phyloP scores from a whole-genome alignment of 129 eudicot species.

The Helianthus tuberosus region DNA sequence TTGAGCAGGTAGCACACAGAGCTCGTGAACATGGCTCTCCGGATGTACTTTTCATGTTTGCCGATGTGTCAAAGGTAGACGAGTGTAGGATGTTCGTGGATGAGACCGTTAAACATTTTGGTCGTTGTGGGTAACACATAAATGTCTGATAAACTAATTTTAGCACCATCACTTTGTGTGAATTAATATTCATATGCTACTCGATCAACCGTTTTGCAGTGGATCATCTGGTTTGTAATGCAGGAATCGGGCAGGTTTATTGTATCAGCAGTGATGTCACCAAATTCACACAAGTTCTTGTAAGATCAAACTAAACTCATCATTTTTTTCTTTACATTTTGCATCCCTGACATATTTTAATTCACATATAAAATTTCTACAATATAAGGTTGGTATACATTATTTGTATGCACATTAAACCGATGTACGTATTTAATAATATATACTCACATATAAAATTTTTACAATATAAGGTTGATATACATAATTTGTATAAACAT shows the following conservation, averaged over 20 bases:
- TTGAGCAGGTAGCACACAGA: conserved; percentile 39
- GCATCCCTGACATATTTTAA: too few species aligned
- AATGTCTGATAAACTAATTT: background rate
- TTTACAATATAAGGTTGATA: too few species aligned
- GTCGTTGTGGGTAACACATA: conserved; percentile 32
- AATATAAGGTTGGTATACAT: too few species aligned
- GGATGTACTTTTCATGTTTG: conserved; percentile 38
- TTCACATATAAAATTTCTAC: too few species aligned
- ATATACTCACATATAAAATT: too few species aligned
- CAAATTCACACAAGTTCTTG: conserved; percentile 38
- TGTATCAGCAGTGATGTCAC: conserved; percentile 29
- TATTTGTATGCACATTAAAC: too few species aligned
- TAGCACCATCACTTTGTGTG: background rate
- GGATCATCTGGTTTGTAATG: conserved; percentile 65
- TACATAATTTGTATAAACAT: too few species aligned
- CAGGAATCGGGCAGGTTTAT: conserved; percentile 36
- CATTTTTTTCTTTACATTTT: too few species aligned
- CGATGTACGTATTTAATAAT: too few species aligned
- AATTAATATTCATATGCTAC: conserved; percentile 5
- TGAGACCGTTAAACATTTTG: conserved; percentile 36
- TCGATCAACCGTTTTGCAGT: conserved; percentile 24
- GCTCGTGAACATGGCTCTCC: conserved; percentile 48
- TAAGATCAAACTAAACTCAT: conserved; percentile 9
- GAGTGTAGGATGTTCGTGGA: conserved; percentile 44
- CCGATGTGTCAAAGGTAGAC: conserved; percentile 48